Conservation (phyloP, 2,329 filamentous ascomycete species). For the Neocucurbitaria cava region DNA sequence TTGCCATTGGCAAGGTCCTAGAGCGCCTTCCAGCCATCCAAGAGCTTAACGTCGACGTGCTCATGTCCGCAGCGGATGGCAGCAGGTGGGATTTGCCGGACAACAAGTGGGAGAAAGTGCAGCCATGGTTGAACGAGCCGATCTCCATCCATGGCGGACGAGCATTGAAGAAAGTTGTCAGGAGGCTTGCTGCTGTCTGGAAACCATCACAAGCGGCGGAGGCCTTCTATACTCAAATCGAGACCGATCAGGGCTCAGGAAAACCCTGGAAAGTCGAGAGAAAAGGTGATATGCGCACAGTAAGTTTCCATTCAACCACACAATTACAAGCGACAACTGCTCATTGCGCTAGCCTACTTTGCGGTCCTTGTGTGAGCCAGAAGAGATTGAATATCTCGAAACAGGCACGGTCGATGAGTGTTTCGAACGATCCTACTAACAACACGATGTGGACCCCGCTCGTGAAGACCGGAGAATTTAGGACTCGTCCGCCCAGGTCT, state of each 20-base stretch:
- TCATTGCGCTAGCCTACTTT: constrained; percentile 8
- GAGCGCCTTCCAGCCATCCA: constrained; percentile 32
- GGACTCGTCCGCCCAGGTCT: not conserved
- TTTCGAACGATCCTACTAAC: constrained; percentile 19
- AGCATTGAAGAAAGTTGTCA: constrained; percentile 25
- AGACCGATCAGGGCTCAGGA: constrained; percentile 15
- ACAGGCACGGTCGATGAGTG: constrained; percentile 14
- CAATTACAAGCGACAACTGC: not conserved
- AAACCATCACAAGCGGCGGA: constrained; percentile 5
- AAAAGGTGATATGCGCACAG: constrained; percentile 24
- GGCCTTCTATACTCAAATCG: constrained; percentile 32
- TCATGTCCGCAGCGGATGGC: constrained; percentile 28
- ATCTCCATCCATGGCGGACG: constrained; percentile 7
- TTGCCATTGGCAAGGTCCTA: constrained; percentile 29
- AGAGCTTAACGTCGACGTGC: constrained; percentile 30
- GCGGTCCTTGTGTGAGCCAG: constrained; percentile 4
- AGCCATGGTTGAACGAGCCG: constrained; percentile 34
- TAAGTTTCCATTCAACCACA: constrained; percentile 8
- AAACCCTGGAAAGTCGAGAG: constrained; percentile 22
- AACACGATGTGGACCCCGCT: not conserved
- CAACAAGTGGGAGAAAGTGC: constrained; percentile 29
- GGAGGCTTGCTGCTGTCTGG: constrained; percentile 23
- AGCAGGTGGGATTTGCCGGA: constrained; percentile 39
- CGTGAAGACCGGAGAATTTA: constrained; percentile 18
- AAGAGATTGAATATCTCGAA: constrained; percentile 15